Evolutionary conservation across 805 yeast species (phyloP).

Genomic region (Metschnikowia borealis): DNA sequence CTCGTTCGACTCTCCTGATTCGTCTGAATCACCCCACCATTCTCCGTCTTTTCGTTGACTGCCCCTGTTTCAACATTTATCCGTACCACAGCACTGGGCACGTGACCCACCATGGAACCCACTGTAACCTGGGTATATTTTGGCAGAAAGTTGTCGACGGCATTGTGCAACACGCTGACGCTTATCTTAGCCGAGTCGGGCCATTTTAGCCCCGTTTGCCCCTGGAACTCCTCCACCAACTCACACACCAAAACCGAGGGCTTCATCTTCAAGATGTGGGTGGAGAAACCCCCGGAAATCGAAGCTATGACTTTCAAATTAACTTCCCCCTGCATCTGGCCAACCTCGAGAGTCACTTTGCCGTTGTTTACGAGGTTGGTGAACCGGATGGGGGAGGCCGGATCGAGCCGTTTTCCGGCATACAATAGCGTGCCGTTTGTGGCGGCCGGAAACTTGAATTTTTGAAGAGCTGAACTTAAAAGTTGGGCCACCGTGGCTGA

Average conservation of each 20-base stretch:
- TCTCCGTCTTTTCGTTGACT: not conserved
- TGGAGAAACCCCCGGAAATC: slow-evolving; percentile 4
- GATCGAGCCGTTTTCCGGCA: slow-evolving; percentile 30
- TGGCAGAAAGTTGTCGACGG: slow-evolving; percentile 3
- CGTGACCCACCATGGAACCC: slow-evolving; percentile 14
- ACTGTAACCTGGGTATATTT: slow-evolving; percentile 7
- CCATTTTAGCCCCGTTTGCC: slow-evolving; percentile 11
- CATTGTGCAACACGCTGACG: slow-evolving; percentile 11
- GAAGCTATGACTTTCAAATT: slow-evolving; percentile 10
- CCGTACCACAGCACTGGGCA: slow-evolving; percentile 15
- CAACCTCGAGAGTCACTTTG: slow-evolving; percentile 21
- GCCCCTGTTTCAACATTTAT: slow-evolving; percentile 7
- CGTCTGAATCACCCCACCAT: too few relatives aligned
- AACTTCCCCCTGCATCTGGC: not conserved
- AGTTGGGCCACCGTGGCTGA: slow-evolving; percentile 29
- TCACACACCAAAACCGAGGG: slow-evolving; percentile 5
- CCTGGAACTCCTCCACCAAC: slow-evolving; percentile 3
- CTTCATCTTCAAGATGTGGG: slow-evolving; percentile 8
- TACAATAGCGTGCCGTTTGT: slow-evolving; percentile 24
- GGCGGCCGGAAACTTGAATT: slow-evolving; percentile 22
- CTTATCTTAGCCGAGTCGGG: slow-evolving; percentile 20
- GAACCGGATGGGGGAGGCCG: slow-evolving; percentile 29
- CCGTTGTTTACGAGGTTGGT: slow-evolving; percentile 33
- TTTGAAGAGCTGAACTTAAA: slow-evolving; percentile 18
- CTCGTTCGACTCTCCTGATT: too few relatives aligned